Evolutionary conservation across 179 eudicot species (phyloP), one percentile per base, ranked within the genome.

Genomic region (Vitellaria paradoxa): DNA sequence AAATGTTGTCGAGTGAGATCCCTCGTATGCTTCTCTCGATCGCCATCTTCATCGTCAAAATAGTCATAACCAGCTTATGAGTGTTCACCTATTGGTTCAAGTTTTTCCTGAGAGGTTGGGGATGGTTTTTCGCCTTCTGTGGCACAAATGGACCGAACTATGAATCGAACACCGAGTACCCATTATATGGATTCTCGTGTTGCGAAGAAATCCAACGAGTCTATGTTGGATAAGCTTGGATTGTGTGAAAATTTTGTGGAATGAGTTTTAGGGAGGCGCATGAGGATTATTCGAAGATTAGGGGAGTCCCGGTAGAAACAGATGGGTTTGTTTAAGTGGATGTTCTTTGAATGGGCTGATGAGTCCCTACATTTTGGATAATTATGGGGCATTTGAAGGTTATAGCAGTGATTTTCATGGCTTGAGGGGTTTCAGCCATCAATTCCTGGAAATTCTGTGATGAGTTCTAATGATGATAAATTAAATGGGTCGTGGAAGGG

Each of bases 181-280:
- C 78, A 21, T 45, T 68, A 21, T 45, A 59, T 49, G 80, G 76
- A 74, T 62, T 73, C 82, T 42, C 69, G 18, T 67, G 40, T 68
- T 73, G 52, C 65, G 13, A 72, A 80, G 78, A 80, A 37, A 72
- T 78, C 79, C 57, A 82, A 68, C 49, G 88, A 74, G 70, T 50
- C 72, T 55, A n/a, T 65, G 52, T 9, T 79, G 45, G 91, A 83
- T 83, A 87, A 88, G 15, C 30, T 60, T 71, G 84, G 82, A 81
- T 79, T 88, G 71, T 68, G 85, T 21, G 84, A 83, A 18, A 84
- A 82, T 26, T 80, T 91, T 42, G 62, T 50, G 76, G 70, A 68
- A 65, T 91, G 84, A 76, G 64, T 70, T n/a, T 90, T 81, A 85
- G 90, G 46, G 85, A 79, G 64, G 69, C 76, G 14, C n/a, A 59